Percentiles rank a stretch among this genome's conserved stretches.
Conservation (phyloP, 371 early-diverging fungal genomes). For the Chytridium lagenaria region DNA sequence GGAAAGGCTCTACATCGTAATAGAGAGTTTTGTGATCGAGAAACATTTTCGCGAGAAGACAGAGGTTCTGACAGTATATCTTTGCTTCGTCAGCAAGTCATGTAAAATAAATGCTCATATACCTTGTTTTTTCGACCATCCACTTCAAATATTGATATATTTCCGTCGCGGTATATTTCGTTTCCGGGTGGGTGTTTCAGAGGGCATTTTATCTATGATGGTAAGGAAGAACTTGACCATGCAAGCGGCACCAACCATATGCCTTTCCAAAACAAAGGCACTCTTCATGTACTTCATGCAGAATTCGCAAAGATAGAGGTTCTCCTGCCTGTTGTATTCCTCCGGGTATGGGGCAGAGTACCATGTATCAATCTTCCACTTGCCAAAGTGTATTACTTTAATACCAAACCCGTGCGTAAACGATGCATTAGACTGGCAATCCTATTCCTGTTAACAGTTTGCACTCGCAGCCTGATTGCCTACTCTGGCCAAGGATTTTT, state of each 20-base stretch:
- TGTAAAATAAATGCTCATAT: constrained; percentile 22
- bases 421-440: neutral
- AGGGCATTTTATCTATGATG: constrained; percentile 58
- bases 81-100: too few relatives aligned
- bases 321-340: constrained; percentile 70
- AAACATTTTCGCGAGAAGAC: constrained; percentile 89
- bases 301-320: constrained; percentile 88
- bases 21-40: constrained; percentile 99
- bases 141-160: constrained; percentile 84
- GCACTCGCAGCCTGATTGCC: neutral
- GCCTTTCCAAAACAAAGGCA: constrained; percentile 61
- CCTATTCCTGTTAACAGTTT: neutral
- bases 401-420: constrained; percentile 46
- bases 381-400: constrained; percentile 79
- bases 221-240: constrained; percentile 7
- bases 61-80: constrained; percentile 55
- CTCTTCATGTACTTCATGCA: constrained; percentile 53
- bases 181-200: constrained; percentile 83
- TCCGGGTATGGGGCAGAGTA: constrained; percentile 95
- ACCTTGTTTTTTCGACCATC: constrained; percentile 89
- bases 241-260: constrained; percentile 50
- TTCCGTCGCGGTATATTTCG: constrained; percentile 82
- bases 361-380: constrained; percentile 82
- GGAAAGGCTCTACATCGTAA: constrained; percentile 99
- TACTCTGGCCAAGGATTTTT: neutral